Percentiles rank a stretch among this genome's conserved stretches.
Conservation (phyloP, 2,329 filamentous ascomycete species). For the Xylariaceae sp. region DNA sequence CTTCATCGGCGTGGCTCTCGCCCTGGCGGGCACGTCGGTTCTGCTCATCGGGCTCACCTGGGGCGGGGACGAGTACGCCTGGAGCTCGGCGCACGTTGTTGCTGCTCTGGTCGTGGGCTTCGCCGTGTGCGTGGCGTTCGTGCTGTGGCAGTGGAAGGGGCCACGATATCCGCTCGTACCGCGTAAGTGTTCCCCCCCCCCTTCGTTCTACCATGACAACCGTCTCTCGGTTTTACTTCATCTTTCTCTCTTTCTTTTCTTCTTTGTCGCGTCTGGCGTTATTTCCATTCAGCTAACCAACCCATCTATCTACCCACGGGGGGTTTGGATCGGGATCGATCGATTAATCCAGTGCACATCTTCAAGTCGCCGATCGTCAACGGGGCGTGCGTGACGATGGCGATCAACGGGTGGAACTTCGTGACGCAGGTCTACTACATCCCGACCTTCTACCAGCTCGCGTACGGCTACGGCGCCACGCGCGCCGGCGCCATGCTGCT, state of each 20-base stretch:
- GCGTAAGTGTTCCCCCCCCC: slow-evolving; percentile 22
- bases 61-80: slow-evolving; percentile 52
- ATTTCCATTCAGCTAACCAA: too few relatives aligned
- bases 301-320: too few relatives aligned
- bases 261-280: too few relatives aligned
- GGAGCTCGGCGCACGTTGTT: slow-evolving; percentile 48
- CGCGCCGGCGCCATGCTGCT: slow-evolving; percentile 34
- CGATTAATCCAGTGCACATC: slow-evolving; percentile 39
- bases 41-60: slow-evolving; percentile 47
- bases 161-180: slow-evolving; percentile 41
- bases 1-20: slow-evolving; percentile 39
- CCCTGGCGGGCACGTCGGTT: slow-evolving; percentile 37
- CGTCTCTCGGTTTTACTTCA: slow-evolving; percentile 3
- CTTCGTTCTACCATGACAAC: not conserved
- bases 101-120: slow-evolving; percentile 44
- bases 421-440: slow-evolving; percentile 47
- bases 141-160: slow-evolving; percentile 45
- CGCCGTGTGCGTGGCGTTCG: slow-evolving; percentile 38
- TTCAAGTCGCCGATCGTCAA: slow-evolving; percentile 47
- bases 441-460: slow-evolving; percentile 38
- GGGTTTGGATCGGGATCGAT: too few relatives aligned
- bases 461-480: slow-evolving; percentile 34
- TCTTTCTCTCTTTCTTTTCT: too few relatives aligned
- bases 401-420: slow-evolving; percentile 53
- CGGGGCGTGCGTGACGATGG: slow-evolving; percentile 48